Evolutionary conservation across 306 rosid genomes (phyloP).

Genomic region (Biancaea sappan): DNA sequence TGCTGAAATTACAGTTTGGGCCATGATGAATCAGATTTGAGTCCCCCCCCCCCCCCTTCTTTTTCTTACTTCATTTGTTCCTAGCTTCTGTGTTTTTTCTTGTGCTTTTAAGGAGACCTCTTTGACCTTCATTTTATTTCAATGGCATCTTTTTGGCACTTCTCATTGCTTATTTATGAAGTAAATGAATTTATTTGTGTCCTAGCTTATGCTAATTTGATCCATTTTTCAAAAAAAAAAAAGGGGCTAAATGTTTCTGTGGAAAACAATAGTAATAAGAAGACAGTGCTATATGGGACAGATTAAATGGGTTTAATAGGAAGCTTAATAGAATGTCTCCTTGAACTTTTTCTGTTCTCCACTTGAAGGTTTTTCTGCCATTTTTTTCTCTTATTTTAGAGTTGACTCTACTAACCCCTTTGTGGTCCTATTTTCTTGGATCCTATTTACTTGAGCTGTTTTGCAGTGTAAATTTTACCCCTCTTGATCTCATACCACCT

Average conservation of each 20-base stretch:
- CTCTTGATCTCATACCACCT: neutral
- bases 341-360: neutral
- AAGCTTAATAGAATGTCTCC: constrained; percentile 1
- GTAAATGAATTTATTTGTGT: constrained; percentile 6
- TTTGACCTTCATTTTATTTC: neutral
- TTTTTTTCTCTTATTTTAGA: neutral
- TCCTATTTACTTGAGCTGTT: neutral
- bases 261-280: neutral
- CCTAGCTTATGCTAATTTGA: constrained; percentile 18
- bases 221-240: constrained; percentile 25
- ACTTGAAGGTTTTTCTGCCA: constrained; percentile 8
- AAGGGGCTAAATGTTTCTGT: neutral
- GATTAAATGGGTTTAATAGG: neutral
- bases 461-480: neutral
- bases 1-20: neutral
- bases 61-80: neutral
- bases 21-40: neutral
- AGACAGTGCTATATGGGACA: neutral
- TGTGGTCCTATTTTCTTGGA: neutral
- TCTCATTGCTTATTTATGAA: neutral
- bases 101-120: neutral
- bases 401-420: neutral
- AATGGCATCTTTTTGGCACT: constrained; percentile 20
- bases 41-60: too few relatives aligned
- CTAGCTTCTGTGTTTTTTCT: neutral